A percentile compares a stretch with the other conserved stretches of the same genome.
phyloP scores from a whole-genome alignment of 208 protist species.

The Trypanosoma avium region DNA sequence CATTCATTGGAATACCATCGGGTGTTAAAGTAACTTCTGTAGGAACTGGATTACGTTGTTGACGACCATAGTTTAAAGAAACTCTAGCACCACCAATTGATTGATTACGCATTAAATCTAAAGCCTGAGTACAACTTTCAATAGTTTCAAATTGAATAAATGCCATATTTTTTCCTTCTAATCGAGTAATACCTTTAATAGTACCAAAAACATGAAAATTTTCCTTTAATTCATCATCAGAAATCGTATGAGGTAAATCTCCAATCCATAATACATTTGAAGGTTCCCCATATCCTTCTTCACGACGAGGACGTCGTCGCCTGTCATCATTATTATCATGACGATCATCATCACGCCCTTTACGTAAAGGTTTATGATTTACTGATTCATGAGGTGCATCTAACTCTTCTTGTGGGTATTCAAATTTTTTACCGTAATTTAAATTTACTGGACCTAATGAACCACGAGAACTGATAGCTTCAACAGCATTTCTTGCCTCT shows the following conservation, averaged over 20 bases:
- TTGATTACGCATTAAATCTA: slow-evolving; percentile 72
- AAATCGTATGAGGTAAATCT: slow-evolving; percentile 67
- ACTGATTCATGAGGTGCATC: slow-evolving; percentile 45
- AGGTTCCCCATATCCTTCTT: slow-evolving; percentile 55
- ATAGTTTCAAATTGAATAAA: slow-evolving; percentile 86
- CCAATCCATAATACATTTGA: slow-evolving; percentile 84
- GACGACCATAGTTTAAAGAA: slow-evolving; percentile 83
- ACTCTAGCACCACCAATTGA: slow-evolving; percentile 71
- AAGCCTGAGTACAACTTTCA: slow-evolving; percentile 79
- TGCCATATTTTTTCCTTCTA: slow-evolving; percentile 70
- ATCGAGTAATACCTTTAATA: slow-evolving; percentile 62
- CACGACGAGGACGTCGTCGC: slow-evolving; percentile 48
- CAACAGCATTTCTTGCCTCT: slow-evolving; percentile 73
- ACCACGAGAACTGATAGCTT: slow-evolving; percentile 54
- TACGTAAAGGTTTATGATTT: slow-evolving; percentile 13
- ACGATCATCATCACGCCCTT: slow-evolving; percentile 25
- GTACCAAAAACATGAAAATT: slow-evolving; percentile 80
- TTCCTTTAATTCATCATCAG: slow-evolving; percentile 65
- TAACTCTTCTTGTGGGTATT: slow-evolving; percentile 78
- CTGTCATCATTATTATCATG: slow-evolving; percentile 23
- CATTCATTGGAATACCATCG: slow-evolving; percentile 60
- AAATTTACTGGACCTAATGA: slow-evolving; percentile 58
- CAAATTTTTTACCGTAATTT: slow-evolving; percentile 88
- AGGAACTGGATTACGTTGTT: slow-evolving; percentile 30
- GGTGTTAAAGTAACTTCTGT: slow-evolving; percentile 11